Base-by-base conservation (phyloP, 257 asterid genomes). In the Cruciata laevipes region DNA sequence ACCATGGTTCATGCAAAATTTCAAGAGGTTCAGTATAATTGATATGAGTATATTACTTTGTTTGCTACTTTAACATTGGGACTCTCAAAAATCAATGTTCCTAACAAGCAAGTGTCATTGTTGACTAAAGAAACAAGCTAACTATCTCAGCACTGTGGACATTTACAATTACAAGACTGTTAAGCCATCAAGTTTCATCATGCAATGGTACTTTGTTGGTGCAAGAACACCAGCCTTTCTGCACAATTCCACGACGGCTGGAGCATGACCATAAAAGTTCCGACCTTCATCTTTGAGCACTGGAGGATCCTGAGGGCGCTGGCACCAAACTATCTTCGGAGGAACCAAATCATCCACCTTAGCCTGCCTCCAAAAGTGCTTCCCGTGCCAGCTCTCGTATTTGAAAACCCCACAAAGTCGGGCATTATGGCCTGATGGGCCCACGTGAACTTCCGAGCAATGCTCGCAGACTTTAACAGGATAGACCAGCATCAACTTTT, bases 241-340 rank as follows among this genome's bases (percentile, higher is more conserved):
- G 79, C 97, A 93, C 20, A 93, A 77, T 82, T 86, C 95, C 69
- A 93, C 90, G 61, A 93, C 91, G 8, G 88, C 97, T 0, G 97
- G 97, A 5, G 91, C 92, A 58, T 74, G 97, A 1, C 99, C 97
- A 25, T 93, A 90, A 68, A 74, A 88, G n/a, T 62, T 67, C 9
- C 97, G 87, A 17, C 97, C 95, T 67, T 74, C 75, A 49, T 93
- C 79, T 30, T 76, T n/a, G 7, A 93, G 97, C 21, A 86, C 65
- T 0, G 77, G 79, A 16, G 91, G 88, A 80, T 93, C 99, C 69
- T 90, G 99, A 37, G 83, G 81, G 37, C 97, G 82, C 53, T 83
- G 83, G 65, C 13, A 73, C 99, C 97, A 93, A 52, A 84, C 95
- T 21, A 80, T 47, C 24, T 83, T 93, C 3, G 85, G 83, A 62